Percentiles rank a stretch among this genome's conserved stretches.
phyloP scores from a whole-genome alignment of 768 basidiomycete genomes.

The Trametes coccinea region DNA sequence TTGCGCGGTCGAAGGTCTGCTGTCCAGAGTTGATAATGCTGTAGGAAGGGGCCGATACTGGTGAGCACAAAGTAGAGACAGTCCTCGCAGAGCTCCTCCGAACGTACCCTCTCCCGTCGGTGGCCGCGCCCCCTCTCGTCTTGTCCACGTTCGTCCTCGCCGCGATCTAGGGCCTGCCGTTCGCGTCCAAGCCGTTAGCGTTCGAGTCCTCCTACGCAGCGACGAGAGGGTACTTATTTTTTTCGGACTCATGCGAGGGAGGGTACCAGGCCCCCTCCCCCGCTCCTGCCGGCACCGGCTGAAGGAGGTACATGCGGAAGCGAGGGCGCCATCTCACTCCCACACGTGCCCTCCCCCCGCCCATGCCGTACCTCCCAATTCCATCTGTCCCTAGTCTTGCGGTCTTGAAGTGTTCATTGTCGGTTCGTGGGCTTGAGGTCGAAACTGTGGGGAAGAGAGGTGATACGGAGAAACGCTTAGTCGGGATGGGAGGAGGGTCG shows the following conservation, averaged over 20 bases:
- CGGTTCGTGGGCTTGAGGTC: neutral
- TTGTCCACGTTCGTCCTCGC: too few relatives aligned
- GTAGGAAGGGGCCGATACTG: too few relatives aligned
- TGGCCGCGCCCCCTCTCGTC: too few relatives aligned
- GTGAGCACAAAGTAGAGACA: too few relatives aligned
- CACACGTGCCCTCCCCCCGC: neutral
- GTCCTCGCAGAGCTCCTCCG: too few relatives aligned
- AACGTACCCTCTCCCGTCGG: too few relatives aligned
- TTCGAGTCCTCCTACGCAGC: neutral
- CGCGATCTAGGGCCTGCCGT: too few relatives aligned
- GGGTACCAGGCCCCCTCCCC: conserved; percentile 7
- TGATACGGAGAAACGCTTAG: too few relatives aligned
- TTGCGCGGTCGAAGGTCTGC: too few relatives aligned
- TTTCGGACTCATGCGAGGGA: neutral
- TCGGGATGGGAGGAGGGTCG: too few relatives aligned
- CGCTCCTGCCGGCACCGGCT: neutral
- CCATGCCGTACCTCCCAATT: conserved; percentile 1
- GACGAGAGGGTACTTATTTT: neutral
- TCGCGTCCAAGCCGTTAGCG: neutral
- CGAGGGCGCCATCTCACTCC: conserved; percentile 10
- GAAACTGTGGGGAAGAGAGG: neutral
- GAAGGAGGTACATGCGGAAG: neutral
- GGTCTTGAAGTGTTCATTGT: too few relatives aligned
- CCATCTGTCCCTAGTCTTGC: neutral
- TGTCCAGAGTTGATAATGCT: too few relatives aligned